A percentile compares a stretch with the other conserved stretches of the same genome.
These are phyloP conservation scores for Apiotrichum veenhuisii DNA, from an alignment of 1,284 basidiomycete genomes.

Conservation along the genomic window DNA sequence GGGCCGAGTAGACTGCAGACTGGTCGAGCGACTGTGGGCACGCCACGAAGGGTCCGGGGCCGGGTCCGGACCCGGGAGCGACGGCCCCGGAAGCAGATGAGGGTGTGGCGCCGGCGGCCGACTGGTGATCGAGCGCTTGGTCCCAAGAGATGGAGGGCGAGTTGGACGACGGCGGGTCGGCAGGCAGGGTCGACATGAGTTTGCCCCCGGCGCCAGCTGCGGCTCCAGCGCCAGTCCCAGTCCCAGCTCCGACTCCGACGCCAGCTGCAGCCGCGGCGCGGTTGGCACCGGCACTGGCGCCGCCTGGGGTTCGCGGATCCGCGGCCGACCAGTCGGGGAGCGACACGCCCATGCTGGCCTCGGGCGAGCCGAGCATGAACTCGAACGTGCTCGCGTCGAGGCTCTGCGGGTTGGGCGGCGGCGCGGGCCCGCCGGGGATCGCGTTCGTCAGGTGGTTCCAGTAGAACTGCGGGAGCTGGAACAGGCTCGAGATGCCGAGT, in stretches of 20 bases:
- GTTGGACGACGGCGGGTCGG: not conserved
- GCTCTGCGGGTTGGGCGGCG: not conserved
- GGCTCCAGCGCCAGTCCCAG: not conserved
- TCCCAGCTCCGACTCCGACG: not conserved
- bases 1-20: slow-evolving; percentile 23
- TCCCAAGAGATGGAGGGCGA: not conserved
- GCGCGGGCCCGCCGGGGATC: not conserved
- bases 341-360: not conserved
- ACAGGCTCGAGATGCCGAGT: slow-evolving; percentile 15
- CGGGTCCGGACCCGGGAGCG: not conserved
- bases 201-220: not conserved
- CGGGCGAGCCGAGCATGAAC: slow-evolving; percentile 1
- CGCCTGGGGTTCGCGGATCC: not conserved
- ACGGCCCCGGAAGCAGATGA: no score
- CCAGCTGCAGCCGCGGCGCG: no score
- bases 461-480: slow-evolving; percentile 39
- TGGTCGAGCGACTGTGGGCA: slow-evolving; percentile 10
- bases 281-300: no score
- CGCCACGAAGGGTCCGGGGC: not conserved
- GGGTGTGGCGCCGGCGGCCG: not conserved
- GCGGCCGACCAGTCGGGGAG: not conserved
- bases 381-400: not conserved
- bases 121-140: not conserved
- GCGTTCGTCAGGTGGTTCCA: slow-evolving; percentile 34
- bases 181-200: not conserved